phyloP scores from a whole-genome alignment of 805 yeast genomes.

The Teunomyces gatunensis region DNA sequence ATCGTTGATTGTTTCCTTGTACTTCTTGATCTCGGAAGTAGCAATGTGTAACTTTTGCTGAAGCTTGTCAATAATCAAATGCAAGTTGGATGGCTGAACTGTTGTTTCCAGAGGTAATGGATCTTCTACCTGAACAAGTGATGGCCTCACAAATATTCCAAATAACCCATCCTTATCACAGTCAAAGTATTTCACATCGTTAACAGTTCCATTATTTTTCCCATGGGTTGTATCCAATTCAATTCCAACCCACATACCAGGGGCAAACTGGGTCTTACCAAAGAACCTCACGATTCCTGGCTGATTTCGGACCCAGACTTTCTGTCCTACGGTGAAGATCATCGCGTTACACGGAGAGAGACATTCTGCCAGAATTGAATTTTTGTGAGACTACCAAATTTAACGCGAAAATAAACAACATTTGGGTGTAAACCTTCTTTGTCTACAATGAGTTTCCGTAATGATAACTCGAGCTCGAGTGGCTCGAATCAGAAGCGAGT shows the following conservation, averaged over 20 bases:
- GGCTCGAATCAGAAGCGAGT: constrained; percentile 15
- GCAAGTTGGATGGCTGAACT: constrained; percentile 5
- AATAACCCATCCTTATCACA: constrained; percentile 27
- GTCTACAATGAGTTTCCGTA: not conserved
- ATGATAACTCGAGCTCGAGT: not conserved
- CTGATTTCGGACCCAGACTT: constrained; percentile 37
- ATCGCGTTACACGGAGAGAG: not conserved
- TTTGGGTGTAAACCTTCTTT: not conserved
- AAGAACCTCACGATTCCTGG: constrained; percentile 47
- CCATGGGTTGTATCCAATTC: constrained; percentile 42
- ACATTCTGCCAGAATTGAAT: not conserved
- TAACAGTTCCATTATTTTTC: constrained; percentile 49
- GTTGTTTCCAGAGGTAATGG: not conserved
- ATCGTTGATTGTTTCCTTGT: constrained; percentile 15
- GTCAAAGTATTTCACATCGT: constrained; percentile 43
- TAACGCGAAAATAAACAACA: constrained; percentile 2
- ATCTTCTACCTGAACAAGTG: constrained; percentile 17
- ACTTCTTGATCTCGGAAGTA: constrained; percentile 20
- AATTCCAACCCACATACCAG: constrained; percentile 55
- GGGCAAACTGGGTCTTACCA: constrained; percentile 57
- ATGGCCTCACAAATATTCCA: constrained; percentile 52
- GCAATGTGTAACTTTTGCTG: constrained; percentile 45
- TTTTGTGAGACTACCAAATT: not conserved
- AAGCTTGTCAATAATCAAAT: constrained; percentile 36
- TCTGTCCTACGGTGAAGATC: constrained; percentile 19